These are phyloP conservation scores for Plectranthus barbatus DNA, from an alignment of 257 asterid species.

Conservation along the genomic window DNA sequence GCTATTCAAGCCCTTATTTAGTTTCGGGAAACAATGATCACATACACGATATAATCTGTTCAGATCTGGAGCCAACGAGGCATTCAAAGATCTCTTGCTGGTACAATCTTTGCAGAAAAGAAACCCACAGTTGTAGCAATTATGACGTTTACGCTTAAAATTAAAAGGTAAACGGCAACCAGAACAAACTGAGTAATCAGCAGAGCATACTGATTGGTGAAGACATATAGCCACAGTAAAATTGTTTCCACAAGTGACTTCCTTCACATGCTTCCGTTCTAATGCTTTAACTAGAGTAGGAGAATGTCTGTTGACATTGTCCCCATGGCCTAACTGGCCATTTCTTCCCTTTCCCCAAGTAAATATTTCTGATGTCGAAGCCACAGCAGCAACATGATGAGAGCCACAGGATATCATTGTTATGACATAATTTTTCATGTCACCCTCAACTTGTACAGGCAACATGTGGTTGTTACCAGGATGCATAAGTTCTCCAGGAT, in stretches of 20 bases:
- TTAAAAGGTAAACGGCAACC: slow-evolving; percentile 49
- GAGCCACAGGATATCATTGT: slow-evolving; percentile 71
- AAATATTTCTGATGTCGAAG: slow-evolving; percentile 52
- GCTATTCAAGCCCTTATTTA: too few species aligned
- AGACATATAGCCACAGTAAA: slow-evolving; percentile 56
- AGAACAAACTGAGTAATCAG: slow-evolving; percentile 48
- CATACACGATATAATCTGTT: slow-evolving; percentile 55
- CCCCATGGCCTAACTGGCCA: slow-evolving; percentile 78
- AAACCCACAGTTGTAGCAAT: slow-evolving; percentile 77
- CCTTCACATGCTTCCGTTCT: slow-evolving; percentile 48
- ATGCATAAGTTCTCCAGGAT: slow-evolving; percentile 32
- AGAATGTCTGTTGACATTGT: slow-evolving; percentile 31
- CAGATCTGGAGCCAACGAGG: slow-evolving; percentile 57
- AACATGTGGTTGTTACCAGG: slow-evolving; percentile 25
- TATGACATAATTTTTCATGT: slow-evolving; percentile 25
- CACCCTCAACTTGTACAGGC: slow-evolving; percentile 38
- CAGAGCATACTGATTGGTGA: slow-evolving; percentile 27
- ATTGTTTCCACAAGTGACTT: slow-evolving; percentile 49
- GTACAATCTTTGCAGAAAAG: slow-evolving; percentile 54
- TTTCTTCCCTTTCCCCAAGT: slow-evolving; percentile 70
- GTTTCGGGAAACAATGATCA: slow-evolving; percentile 50
- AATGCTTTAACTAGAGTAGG: slow-evolving; percentile 56
- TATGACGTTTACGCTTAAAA: slow-evolving; percentile 54
- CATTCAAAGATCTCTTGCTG: slow-evolving; percentile 43
- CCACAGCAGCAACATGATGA: slow-evolving; percentile 54